These are phyloP conservation scores for Petrea volubilis DNA, from an alignment of 257 asterid species.

Conservation along the genomic window DNA sequence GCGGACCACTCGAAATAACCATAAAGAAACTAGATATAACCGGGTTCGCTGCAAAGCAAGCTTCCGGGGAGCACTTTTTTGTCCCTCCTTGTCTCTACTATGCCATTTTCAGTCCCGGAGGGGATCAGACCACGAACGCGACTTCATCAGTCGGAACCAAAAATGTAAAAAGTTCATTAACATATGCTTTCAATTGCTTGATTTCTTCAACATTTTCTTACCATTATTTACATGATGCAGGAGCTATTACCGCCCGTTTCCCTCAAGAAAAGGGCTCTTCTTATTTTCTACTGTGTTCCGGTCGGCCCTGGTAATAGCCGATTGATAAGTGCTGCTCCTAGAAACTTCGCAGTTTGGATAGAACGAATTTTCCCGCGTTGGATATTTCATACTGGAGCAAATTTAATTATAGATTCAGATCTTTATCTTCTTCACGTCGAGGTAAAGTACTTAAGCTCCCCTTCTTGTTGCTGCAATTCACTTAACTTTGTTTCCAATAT, in stretches of 20 bases:
- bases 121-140: constrained; percentile 30
- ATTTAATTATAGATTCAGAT: constrained; percentile 82
- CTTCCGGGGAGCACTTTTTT: constrained; percentile 39
- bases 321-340: constrained; percentile 60
- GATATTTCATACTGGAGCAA: constrained; percentile 77
- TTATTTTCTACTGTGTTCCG: constrained; percentile 71
- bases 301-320: constrained; percentile 91
- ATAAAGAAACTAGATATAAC: constrained; percentile 46
- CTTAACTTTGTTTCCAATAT: not conserved
- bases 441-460: constrained; percentile 35
- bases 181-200: too few species aligned
- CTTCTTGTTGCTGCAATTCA: not conserved
- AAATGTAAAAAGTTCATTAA: constrained; percentile 43
- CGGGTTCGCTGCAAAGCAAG: constrained; percentile 57
- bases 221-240: constrained; percentile 41
- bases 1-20: constrained; percentile 63
- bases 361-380: constrained; percentile 67
- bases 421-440: constrained; percentile 81
- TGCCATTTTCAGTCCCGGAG: constrained; percentile 44
- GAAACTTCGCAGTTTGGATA: constrained; percentile 73
- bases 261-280: constrained; percentile 34
- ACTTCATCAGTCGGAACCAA: constrained; percentile 40
- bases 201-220: not conserved
- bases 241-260: constrained; percentile 31
- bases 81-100: constrained; percentile 70